Evolutionary conservation across 257 asterid species (phyloP).

Genomic region (Solanum lignicaule): DNA sequence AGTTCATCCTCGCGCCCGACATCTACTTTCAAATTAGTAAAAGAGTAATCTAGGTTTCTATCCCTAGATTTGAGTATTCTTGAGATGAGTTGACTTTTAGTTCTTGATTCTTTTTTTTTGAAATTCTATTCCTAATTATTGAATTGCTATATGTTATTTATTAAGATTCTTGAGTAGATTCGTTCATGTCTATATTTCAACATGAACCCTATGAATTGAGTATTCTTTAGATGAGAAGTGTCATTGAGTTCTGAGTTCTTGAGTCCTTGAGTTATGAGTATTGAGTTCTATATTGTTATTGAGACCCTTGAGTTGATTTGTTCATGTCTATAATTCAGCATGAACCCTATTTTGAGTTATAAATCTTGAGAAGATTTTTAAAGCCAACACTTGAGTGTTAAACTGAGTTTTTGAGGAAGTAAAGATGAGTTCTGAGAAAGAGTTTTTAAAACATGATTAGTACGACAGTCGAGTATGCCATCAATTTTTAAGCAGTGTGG

Average conservation of each 20-base stretch:
- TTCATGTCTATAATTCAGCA: neutral
- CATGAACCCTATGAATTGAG: neutral
- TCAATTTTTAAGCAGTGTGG: neutral
- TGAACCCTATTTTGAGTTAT: neutral
- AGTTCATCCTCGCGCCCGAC: neutral
- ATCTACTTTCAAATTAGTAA: neutral
- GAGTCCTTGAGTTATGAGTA: neutral
- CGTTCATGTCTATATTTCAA: neutral
- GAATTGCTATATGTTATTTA: no score
- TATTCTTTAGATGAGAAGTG: neutral
- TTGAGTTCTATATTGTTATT: neutral
- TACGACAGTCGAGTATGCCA: neutral
- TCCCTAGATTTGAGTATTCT: no score
- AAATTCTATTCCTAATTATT: no score
- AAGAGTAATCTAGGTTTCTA: no score
- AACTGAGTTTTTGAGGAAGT: neutral
- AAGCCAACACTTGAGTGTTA: neutral
- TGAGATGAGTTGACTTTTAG: no score
- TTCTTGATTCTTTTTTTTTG: no score
- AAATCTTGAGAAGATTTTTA: neutral
- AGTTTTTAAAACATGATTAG: neutral
- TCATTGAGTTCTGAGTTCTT: neutral
- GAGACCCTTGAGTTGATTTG: neutral
- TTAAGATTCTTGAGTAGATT: no score
- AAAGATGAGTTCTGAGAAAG: neutral